Evolutionary conservation across 2,329 filamentous ascomycete genomes (phyloP), one percentile per base, ranked within the genome.

Genomic region (Penicillium sp.): DNA sequence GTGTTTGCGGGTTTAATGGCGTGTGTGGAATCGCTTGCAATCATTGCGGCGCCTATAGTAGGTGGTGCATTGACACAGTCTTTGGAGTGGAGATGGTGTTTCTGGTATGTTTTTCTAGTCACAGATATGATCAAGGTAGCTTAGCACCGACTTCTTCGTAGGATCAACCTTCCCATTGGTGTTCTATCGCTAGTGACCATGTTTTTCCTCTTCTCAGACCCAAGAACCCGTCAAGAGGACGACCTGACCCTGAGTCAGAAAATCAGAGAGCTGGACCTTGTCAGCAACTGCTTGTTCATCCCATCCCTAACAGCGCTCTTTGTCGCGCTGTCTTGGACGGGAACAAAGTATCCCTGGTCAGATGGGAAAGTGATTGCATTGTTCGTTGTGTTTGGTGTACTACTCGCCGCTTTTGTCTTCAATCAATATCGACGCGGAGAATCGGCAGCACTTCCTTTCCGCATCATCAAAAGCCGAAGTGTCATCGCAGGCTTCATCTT

Each of bases 11-110:
- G 67, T 6, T 46, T 73, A 10, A 44, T 65, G 35, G 64, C 59
- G 2, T 61, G 56, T 40, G 55, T 71, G 12, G 64, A 71, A 50
- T 61, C 60, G 4, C 28, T 71, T 9, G 66, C 67, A 1, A 61
- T 61, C 4, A 60, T 73, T 31, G 31, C 56, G 14, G 69, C 65
- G 5, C 71, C 73, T 8, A 47, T 72, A 10, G 50, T 76, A 8
- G 73, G 74, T 12, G 74, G 71, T 37, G 67, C 63, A 12, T 55
- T 75, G 16, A 74, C 68, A 17, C 61, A 75, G 42, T 62, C 62
- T 9, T 43, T 72, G 1, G 61, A 57, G 17, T 76, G 74, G 73
- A 51, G 73, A 40, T 73, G 70, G 67, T 76, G 72, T 52, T 73
- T 71, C 43, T 71, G 64, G 50, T 63, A 55, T 33, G 17, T 14